Conservation (phyloP, 2,329 filamentous ascomycete genomes). For the Blastomyces parvus region DNA sequence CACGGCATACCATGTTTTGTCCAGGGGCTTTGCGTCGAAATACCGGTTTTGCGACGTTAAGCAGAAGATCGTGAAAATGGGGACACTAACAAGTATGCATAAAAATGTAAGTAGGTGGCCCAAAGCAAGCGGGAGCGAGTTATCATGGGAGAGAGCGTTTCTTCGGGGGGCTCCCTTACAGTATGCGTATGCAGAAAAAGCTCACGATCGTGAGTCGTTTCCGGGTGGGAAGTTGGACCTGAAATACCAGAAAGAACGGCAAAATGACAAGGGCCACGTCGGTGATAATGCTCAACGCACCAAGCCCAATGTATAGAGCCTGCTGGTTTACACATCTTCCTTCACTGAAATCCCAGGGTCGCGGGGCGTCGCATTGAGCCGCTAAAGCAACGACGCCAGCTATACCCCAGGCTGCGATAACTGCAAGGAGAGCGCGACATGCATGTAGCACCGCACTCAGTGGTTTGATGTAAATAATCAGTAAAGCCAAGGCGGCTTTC, state of each 20-base stretch:
- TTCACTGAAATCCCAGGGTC: constrained; percentile 17
- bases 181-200: constrained; percentile 18
- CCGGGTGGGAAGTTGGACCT: constrained; percentile 15
- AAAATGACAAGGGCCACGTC: constrained; percentile 19
- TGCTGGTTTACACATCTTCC: constrained; percentile 19
- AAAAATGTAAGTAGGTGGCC: constrained; percentile 9
- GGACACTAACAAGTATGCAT: constrained; percentile 13
- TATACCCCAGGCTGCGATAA: constrained; percentile 16
- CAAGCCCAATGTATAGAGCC: constrained; percentile 18
- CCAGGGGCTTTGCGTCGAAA: constrained; percentile 15
- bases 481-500: constrained; percentile 19
- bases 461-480: constrained; percentile 21
- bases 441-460: constrained; percentile 15
- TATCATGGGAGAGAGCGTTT: background rate
- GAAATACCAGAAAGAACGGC: constrained; percentile 19
- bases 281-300: constrained; percentile 16
- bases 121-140: background rate
- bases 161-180: constrained; percentile 15
- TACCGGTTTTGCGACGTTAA: constrained; percentile 13
- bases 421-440: constrained; percentile 16
- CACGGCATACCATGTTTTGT: constrained; percentile 18
- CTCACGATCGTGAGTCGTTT: constrained; percentile 18
- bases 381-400: constrained; percentile 16
- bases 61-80: constrained; percentile 16
- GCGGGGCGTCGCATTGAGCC: constrained; percentile 19